Evolutionary conservation across 2,329 filamentous ascomycete genomes (phyloP).

Genomic region (Cryphonectria carpinicola): DNA sequence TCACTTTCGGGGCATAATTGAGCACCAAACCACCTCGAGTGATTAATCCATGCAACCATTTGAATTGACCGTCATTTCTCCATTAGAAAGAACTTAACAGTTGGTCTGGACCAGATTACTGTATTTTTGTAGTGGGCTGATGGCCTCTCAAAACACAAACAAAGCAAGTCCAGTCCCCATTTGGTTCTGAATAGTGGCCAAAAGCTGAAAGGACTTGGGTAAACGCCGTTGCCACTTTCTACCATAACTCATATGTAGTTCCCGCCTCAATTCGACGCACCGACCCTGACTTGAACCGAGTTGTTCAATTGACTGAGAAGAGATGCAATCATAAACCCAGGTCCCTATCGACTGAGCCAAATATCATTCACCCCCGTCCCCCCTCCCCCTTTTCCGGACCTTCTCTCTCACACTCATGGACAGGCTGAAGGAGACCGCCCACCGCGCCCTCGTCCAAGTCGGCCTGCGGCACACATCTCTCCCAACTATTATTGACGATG

Average conservation of each 20-base stretch:
- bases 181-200: conserved; percentile 16
- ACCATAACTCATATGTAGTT: not conserved
- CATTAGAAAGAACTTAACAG: not conserved
- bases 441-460: not conserved
- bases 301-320: not conserved
- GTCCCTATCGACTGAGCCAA: not conserved
- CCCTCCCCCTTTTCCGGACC: not conserved
- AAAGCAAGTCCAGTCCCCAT: not conserved
- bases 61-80: not conserved
- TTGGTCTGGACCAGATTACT: not conserved
- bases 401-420: not conserved
- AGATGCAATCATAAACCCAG: not conserved
- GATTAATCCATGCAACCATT: not conserved
- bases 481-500: not conserved
- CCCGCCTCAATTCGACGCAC: not conserved
- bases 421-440: not conserved
- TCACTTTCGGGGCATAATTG: not conserved
- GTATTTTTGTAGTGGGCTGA: not conserved
- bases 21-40: not conserved
- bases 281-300: not conserved
- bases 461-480: not conserved
- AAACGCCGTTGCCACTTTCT: not conserved
- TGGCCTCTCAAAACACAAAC: not conserved
- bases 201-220: conserved; percentile 7
- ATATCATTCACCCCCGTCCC: too few species aligned